Evolutionary conservation across 768 basidiomycete species (phyloP), one percentile per base, ranked within the genome.

Genomic region (Galerina marginata): DNA sequence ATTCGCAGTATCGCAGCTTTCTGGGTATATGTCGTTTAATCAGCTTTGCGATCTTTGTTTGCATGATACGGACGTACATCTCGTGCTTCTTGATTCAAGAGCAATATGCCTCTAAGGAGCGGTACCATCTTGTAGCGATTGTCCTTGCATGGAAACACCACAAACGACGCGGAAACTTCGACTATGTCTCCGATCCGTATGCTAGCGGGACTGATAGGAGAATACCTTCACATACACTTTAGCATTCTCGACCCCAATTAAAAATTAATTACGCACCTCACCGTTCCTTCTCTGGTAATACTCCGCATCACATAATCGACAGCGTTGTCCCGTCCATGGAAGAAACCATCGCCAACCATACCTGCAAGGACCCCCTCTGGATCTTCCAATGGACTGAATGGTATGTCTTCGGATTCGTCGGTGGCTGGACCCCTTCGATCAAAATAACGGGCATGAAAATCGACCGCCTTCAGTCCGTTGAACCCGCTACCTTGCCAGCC

Each of bases 81-180:
- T 20, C 20, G 53, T n/a, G 4, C 67, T 26, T 3, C 65, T 26
- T 12, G 69, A 70, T 2, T 64, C 64, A 11, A 64, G 60, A 14
- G 29, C 55, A 6, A 20, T 15, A 45, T 63, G 53, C 1, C 68
- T 68, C 15, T 40, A 9, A 40, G 2, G 15, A 40, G 39, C 15
- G 39, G 39, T 10, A 40, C 15, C 39, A 40, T 40, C 10, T 15
- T 10, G 39, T 40, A 40, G 10, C 15, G 2, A 40, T 40, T 15
- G 39, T 40, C 39, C 15, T 40, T 40, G 9, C 10, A 9, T 10
- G 39, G 39, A 15, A 10, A 40, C 15, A 40, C 39, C 39, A 40
- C 39, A 15, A 40, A 40, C 9, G 39, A 40, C 15, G 15, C 15
- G 15, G 39, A 40, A 10, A 40, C 10, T 15, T 40, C 39, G 15